Percentiles rank a stretch among this genome's conserved stretches.
Conservation (phyloP, 1,139 yeast genomes). For the Suhomyces maxii region DNA sequence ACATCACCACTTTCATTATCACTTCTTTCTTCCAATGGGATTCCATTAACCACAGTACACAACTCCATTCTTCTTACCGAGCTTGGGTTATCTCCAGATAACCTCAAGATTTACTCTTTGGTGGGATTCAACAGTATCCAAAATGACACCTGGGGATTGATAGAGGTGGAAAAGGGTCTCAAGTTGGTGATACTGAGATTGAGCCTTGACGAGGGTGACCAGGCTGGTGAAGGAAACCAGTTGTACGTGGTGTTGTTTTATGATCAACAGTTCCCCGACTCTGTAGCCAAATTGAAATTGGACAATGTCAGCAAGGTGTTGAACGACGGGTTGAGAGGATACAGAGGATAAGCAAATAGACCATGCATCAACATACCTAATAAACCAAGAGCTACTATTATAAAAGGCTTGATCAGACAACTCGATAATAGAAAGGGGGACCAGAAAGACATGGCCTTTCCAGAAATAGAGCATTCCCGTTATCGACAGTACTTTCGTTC, state of each 20-base stretch:
- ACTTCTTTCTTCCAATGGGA: slow-evolving; percentile 43
- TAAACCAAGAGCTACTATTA: no score
- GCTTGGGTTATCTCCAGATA: slow-evolving; percentile 33
- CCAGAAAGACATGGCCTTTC: no score
- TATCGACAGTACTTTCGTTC: no score
- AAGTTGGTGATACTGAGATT: slow-evolving; percentile 30
- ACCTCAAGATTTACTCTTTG: slow-evolving; percentile 47
- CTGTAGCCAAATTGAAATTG: slow-evolving; percentile 45
- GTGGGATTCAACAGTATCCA: slow-evolving; percentile 41
- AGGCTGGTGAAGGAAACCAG: slow-evolving; percentile 2
- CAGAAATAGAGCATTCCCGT: no score
- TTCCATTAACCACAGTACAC: slow-evolving; percentile 41
- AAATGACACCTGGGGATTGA: slow-evolving; percentile 30
- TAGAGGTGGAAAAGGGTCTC: slow-evolving; percentile 34
- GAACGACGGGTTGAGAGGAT: slow-evolving; percentile 37
- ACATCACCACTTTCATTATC: slow-evolving; percentile 41
- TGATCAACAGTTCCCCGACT: slow-evolving; percentile 33
- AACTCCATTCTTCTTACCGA: slow-evolving; percentile 16
- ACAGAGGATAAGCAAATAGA: slow-evolving; percentile 7
- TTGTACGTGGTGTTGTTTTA: slow-evolving; percentile 36
- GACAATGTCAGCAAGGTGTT: slow-evolving; percentile 36
- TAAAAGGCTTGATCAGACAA: no score
- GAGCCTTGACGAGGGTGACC: slow-evolving; percentile 13
- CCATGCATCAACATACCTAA: no score
- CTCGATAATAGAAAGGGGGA: no score